A percentile compares a stretch with the other conserved stretches of the same genome.
Evolutionary conservation across 345 rosid species (phyloP).

Genomic region (Gossypium bickii): DNA sequence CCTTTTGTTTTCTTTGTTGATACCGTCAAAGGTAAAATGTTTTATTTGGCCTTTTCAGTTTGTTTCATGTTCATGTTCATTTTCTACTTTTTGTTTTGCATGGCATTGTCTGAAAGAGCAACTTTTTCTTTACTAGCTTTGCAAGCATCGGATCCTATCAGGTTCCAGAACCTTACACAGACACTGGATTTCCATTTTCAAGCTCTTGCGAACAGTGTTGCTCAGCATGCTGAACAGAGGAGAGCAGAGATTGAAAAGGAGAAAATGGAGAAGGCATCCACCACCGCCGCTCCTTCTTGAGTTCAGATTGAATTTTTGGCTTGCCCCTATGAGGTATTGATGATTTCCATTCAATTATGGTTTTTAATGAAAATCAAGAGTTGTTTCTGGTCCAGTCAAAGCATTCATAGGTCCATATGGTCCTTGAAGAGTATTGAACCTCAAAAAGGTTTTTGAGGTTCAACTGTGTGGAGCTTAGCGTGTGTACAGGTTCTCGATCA

Average conservation of each 20-base stretch:
- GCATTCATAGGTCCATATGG: constrained; percentile 24
- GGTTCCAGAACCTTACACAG: constrained; percentile 83
- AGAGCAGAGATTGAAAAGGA: constrained; percentile 90
- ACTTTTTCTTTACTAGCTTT: constrained; percentile 37
- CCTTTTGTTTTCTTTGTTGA: constrained; percentile 93
- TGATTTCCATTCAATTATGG: constrained; percentile 17
- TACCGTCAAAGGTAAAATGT: constrained; percentile 62
- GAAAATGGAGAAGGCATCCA: constrained; percentile 66
- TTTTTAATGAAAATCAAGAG: constrained; percentile 12
- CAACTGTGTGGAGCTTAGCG: constrained; percentile 5
- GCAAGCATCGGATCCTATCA: constrained; percentile 69
- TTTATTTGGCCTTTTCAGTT: neutral
- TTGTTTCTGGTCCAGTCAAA: constrained; percentile 17
- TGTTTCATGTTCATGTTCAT: neutral
- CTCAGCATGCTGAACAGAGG: constrained; percentile 91
- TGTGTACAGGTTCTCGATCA: constrained; percentile 6
- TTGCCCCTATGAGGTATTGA: constrained; percentile 17
- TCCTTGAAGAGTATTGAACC: constrained; percentile 10
- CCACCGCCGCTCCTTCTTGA: constrained; percentile 39
- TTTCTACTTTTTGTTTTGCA: neutral
- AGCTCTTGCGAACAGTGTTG: constrained; percentile 84
- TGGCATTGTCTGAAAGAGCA: neutral
- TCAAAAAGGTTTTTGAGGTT: constrained; percentile 3
- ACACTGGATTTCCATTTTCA: constrained; percentile 78
- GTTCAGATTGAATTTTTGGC: constrained; percentile 14